Evolutionary conservation across 2,329 filamentous ascomycete genomes (phyloP), one percentile per base, ranked within the genome.

Genomic region (Aspergillus pseudotamarii): DNA sequence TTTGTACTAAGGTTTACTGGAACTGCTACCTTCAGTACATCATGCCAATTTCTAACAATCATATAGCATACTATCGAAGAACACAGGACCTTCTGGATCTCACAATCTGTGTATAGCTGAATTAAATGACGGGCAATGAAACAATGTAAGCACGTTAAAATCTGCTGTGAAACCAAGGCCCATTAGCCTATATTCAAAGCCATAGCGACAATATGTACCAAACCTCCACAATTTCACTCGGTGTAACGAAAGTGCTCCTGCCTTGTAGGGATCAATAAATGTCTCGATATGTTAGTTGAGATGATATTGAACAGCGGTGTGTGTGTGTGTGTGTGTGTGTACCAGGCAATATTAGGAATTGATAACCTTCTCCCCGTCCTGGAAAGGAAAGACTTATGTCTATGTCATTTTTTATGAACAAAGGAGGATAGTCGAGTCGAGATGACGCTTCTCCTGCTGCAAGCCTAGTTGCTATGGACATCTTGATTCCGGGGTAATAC

Each of bases 281-380:
- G 16, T 19, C 38, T n/a, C 16, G 6, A 19, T n/a, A n/a, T n/a
- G 38, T 41, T 0, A 3, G 3, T 2, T 4, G 6, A 19, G 38
- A n/a, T 38, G 36, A 38, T 41, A 41, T 41, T n/a, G 38, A 41
- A n/a, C 16, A 41, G 38, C 38, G 19, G 19, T 41, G 38, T 41
- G 16, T 19, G 26, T 26, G 26, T 26, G 26, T 26, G 26, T 26
- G 26, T 26, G 32, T 36, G 34, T 36, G 14, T 36, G 12, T 26
- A 5, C 38, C 38, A 10, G 8, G 3, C 19, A 41, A n/a, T 41
- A n/a, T 41, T 9, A 3, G 6, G 6, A 10, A 9, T 19, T 4
- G 19, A 9, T 41, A 41, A 1, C 0, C 10, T 19, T 19, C 6
- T 4, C 1, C 16, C 38, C 6, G 16, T n/a, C n/a, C 0, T n/a